These are phyloP conservation scores for Ulmus americana DNA, from an alignment of 331 rosid genomes.

Conservation along the genomic window DNA sequence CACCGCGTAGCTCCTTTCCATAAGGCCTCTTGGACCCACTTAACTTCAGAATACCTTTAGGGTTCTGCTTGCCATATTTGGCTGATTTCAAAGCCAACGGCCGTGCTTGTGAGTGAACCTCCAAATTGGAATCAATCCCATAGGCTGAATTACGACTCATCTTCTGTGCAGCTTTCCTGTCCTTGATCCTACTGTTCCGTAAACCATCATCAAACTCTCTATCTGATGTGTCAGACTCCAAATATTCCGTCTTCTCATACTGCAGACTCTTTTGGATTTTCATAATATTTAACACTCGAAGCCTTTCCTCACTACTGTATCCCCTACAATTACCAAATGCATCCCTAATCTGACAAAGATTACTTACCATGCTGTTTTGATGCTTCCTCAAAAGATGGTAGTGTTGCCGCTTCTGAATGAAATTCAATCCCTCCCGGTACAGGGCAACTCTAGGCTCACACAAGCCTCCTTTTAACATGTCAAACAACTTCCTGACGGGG, in stretches of 20 bases:
- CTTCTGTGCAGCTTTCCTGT: constrained; percentile 44
- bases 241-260: constrained; percentile 68
- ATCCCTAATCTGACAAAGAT: constrained; percentile 85
- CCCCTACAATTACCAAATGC: constrained; percentile 88
- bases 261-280: constrained; percentile 83
- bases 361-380: constrained; percentile 81
- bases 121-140: constrained; percentile 43
- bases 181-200: constrained; percentile 49
- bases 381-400: constrained; percentile 84
- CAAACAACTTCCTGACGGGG: constrained; percentile 70
- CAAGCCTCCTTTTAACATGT: constrained; percentile 85
- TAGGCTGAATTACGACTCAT: constrained; percentile 38
- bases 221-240: constrained; percentile 63
- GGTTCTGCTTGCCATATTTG: constrained; percentile 58
- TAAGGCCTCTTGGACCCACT: constrained; percentile 49
- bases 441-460: constrained; percentile 97
- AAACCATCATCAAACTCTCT: constrained; percentile 63
- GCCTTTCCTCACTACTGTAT: constrained; percentile 87
- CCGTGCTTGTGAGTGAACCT: constrained; percentile 38
- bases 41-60: constrained; percentile 66
- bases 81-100: constrained; percentile 32
- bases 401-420: constrained; percentile 72
- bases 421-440: constrained; percentile 75
- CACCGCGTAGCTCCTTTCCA: constrained; percentile 39
- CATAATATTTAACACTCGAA: constrained; percentile 73